These are phyloP conservation scores for Tuber borchii DNA, from an alignment of 495 filamentous ascomycete genomes.

Conservation along the genomic window DNA sequence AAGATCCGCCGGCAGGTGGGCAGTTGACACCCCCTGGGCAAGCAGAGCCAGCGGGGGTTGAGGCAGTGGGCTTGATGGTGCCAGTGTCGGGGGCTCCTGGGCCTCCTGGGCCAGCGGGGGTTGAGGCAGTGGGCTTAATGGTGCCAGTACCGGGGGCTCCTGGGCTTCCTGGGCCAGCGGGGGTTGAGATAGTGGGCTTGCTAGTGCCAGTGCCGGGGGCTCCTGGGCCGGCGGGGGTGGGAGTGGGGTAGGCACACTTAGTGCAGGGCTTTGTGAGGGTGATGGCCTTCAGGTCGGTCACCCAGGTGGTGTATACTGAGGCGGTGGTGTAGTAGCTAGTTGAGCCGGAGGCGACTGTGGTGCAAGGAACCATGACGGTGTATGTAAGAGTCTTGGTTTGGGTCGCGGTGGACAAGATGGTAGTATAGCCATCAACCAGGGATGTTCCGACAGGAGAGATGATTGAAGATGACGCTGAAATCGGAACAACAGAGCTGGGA, in stretches of 20 bases:
- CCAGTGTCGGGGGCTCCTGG: neutral
- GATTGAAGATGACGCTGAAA: neutral
- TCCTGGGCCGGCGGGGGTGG: too few relatives aligned
- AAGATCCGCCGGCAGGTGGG: neutral
- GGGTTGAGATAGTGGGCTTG: too few relatives aligned
- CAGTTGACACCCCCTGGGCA: neutral
- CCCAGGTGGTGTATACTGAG: constrained; percentile 19
- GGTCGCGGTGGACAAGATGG: constrained; percentile 2
- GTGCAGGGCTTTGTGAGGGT: constrained; percentile 12
- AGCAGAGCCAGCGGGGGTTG: neutral
- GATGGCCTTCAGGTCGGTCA: constrained; percentile 14
- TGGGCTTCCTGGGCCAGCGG: too few relatives aligned
- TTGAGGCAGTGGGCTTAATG: too few relatives aligned
- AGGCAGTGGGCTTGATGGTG: neutral
- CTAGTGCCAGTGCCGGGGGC: too few relatives aligned
- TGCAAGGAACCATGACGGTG: constrained; percentile 25
- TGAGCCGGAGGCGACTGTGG: constrained; percentile 7
- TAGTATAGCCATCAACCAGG: constrained; percentile 3
- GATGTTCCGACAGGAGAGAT: neutral
- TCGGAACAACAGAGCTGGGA: neutral
- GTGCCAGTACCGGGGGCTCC: too few relatives aligned
- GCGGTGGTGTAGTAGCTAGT: constrained; percentile 27
- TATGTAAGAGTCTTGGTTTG: constrained; percentile 25
- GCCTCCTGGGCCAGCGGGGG: constrained; percentile 5
- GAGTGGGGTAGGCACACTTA: constrained; percentile 4